Conservation (phyloP, 257 asterid genomes). For the Solanum ahanhuiri region DNA sequence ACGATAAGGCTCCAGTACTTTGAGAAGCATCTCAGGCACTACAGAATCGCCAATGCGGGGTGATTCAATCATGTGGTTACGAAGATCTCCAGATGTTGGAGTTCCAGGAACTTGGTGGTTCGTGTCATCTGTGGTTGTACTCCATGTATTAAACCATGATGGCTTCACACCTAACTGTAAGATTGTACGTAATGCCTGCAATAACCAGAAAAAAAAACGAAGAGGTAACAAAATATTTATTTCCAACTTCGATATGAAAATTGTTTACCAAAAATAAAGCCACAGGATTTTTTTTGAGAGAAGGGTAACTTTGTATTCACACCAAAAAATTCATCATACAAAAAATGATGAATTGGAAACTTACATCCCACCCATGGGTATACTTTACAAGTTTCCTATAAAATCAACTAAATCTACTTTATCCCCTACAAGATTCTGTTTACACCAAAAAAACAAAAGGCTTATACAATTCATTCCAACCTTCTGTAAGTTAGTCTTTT, state of each 20-base stretch:
- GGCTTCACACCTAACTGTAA: conserved; percentile 90
- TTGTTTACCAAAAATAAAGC: neutral
- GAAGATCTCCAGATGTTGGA: conserved; percentile 86
- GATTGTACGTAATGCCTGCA: conserved; percentile 85
- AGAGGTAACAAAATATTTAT: neutral
- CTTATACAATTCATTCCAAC: no score
- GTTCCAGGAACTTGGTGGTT: conserved; percentile 42
- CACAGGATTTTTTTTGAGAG: no score
- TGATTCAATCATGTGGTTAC: conserved; percentile 76
- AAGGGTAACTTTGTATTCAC: no score
- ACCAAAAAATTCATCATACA: no score
- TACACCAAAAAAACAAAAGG: no score
- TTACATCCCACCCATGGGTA: no score
- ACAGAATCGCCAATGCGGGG: conserved; percentile 81
- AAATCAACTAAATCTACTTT: no score
- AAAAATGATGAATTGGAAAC: no score
- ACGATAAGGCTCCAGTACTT: conserved; percentile 94
- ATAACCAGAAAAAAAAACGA: conserved; percentile 9
- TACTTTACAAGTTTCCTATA: no score
- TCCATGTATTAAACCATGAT: conserved; percentile 67
- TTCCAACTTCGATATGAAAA: neutral
- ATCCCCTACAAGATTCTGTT: no score
- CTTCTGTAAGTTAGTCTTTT: no score
- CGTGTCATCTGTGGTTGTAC: conserved; percentile 27
- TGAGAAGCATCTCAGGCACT: conserved; percentile 98